phyloP scores from a whole-genome alignment of 2,329 filamentous ascomycete species.

The Bipolaris bicolor region DNA sequence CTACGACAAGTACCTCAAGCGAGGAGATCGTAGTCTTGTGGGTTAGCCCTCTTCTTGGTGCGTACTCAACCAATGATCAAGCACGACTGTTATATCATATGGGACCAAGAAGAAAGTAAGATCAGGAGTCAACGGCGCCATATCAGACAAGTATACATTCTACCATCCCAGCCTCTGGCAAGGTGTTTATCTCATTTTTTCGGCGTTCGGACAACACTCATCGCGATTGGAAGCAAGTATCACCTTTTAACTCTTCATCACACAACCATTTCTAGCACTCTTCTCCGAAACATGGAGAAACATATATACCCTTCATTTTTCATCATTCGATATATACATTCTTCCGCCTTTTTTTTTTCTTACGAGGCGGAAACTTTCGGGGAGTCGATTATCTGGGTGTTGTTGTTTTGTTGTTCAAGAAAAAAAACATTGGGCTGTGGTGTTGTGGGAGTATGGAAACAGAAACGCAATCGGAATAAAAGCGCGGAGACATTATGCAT shows the following conservation, averaged over 20 bases:
- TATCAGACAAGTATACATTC: neutral
- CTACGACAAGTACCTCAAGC: neutral
- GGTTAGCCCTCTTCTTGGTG: neutral
- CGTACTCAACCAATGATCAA: no score
- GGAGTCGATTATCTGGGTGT: no score
- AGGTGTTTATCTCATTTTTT: neutral
- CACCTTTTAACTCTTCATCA: neutral
- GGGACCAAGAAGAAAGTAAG: neutral
- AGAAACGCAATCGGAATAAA: no score
- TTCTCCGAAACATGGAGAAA: neutral
- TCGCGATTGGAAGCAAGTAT: neutral
- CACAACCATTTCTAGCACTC: neutral
- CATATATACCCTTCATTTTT: constrained; percentile 11
- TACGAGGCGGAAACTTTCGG: neutral
- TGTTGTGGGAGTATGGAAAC: neutral
- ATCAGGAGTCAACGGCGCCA: neutral
- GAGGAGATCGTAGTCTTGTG: neutral
- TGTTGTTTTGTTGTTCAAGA: no score
- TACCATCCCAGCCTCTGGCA: neutral
- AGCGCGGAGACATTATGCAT: no score
- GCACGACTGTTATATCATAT: no score
- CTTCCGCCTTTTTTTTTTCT: neutral
- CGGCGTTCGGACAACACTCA: neutral
- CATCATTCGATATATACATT: neutral
- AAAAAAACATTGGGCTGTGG: no score